Evolutionary conservation across 2,329 filamentous ascomycete genomes (phyloP), one percentile per base, ranked within the genome.

Genomic region (Penicillium sp.): DNA sequence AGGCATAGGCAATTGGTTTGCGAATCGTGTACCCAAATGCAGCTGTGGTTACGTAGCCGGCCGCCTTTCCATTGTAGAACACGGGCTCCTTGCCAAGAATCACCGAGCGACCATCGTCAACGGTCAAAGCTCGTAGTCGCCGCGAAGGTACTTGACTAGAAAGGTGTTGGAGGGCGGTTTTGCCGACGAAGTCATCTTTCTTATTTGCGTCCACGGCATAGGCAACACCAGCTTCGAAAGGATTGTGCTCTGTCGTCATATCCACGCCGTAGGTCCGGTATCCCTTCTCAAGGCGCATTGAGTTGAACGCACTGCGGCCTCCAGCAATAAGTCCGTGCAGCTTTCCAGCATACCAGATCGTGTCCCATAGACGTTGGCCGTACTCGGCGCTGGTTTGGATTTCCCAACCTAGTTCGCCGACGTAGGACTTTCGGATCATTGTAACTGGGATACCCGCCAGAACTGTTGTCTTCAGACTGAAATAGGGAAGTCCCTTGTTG

Each of bases 1-100:
- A 85, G 0, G 83, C 80, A 65, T 82, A 86, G 0, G 82, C 84
- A 12, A 86, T 74, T 0, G 84, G 84, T 67, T 81, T 84, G 26
- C 82, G 70, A 10, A 87, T 66, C 0, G 80, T 83, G 62, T 83
- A 86, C 0, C 81, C 84, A 62, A 86, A 87, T 0, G 81, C 83
- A 1, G 84, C 80, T 49, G 77, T 86, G 2, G 83, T 86, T 26
- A 87, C 75, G 58, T 87, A 87, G 0, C 85, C 84, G 1, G 73
- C 74, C 0, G 78, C 60, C 51, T 77, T 69, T 9, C 77, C 78
- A 2, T 78, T 66, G 14, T 76, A 60, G 52, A 80, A 85, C 0
- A 87, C 82, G 0, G 85, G 84, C 65, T 87, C 84, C 63, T 86
- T 86, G 6, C 84, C 84, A 1, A 87, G 68, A 0, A 86, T 77